phyloP scores from a whole-genome alignment of 768 basidiomycete species.

The Trametes punicea region DNA sequence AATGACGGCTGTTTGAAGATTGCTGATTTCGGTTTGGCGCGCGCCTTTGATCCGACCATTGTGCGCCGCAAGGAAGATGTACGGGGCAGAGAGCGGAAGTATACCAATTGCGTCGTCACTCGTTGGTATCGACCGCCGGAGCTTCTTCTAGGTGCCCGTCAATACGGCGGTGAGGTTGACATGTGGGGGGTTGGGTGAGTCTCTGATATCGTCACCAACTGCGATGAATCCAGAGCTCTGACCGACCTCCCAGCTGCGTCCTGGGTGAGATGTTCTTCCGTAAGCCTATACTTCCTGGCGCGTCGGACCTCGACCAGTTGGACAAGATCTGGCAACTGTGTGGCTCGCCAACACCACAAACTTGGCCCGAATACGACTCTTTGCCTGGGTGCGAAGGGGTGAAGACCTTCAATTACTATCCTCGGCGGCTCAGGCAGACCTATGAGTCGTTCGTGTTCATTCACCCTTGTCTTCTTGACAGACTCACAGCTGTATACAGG shows the following conservation, averaged over 20 bases:
- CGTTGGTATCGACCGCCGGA: slow-evolving; percentile 95
- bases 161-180: slow-evolving; percentile 93
- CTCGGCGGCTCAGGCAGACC: slow-evolving; percentile 52
- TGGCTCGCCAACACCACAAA: slow-evolving; percentile 80
- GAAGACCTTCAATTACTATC: slow-evolving; percentile 52
- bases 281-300: slow-evolving; percentile 82
- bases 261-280: slow-evolving; percentile 95
- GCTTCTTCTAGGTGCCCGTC: slow-evolving; percentile 80
- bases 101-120: slow-evolving; percentile 95
- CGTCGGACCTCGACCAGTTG: slow-evolving; percentile 88
- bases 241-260: slow-evolving; percentile 61
- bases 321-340: slow-evolving; percentile 88
- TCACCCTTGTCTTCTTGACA: neutral
- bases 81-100: slow-evolving; percentile 59
- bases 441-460: slow-evolving; percentile 54
- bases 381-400: slow-evolving; percentile 80
- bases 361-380: slow-evolving; percentile 73
- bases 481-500: slow-evolving; percentile 34
- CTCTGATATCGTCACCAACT: neutral
- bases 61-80: slow-evolving; percentile 37
- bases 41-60: slow-evolving; percentile 61
- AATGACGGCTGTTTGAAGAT: slow-evolving; percentile 82
- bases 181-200: slow-evolving; percentile 96
- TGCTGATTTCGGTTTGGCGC: slow-evolving; percentile 95
- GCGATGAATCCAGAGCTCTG: neutral